Base-by-base conservation (phyloP, 2,329 filamentous ascomycete genomes). In the Sphaerulina musiva region DNA sequence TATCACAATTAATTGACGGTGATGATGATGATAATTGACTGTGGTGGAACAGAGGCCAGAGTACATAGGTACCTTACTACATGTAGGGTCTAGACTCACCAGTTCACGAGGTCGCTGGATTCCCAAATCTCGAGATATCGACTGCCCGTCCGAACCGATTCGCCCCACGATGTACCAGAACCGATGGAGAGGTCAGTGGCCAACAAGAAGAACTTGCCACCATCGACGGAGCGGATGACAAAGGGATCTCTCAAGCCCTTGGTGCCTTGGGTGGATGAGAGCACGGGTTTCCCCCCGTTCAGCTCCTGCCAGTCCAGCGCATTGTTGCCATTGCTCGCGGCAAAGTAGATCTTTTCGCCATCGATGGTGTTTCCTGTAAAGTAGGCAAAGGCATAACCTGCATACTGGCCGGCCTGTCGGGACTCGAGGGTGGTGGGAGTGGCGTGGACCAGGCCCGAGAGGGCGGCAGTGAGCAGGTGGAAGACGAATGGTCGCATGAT, bases 151-250 rank as follows among this genome's bases (percentile, higher is more conserved):
- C 72, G 69, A 1, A 78, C 75, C 0, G 77, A 63, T n/a, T 74
- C 70, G 9, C 66, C 71, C 77, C 78, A 80, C 0, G 75, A 76
- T 0, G 78, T 80, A 1, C 78, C 78, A 6, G 75, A 77, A 1
- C 78, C 78, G 48, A 80, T 80, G 0, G 77, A 78, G 0, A 80
- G 67, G 50, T 80, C 77, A 0, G 78, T 80, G 0, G 77, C 77
- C 14, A 80, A 69, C 11, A 80, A 61, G 47, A 71, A 80, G 54
- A 80, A 80, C 3, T 69, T 78, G n/a, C 73, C 72, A 0, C 77
- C 77, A 26, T 80, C 76, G 0, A 64, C 70, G 0, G 76, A 77
- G 12, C 77, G 73, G 20, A 80, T 78, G 43, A 80, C 66, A 54
- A 80, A 80, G 1, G 78, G 78, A 55, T 80, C 78, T 11, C 78